These are phyloP conservation scores for Hypsizygus ulmarius DNA, from an alignment of 1,284 basidiomycete genomes.

Conservation along the genomic window DNA sequence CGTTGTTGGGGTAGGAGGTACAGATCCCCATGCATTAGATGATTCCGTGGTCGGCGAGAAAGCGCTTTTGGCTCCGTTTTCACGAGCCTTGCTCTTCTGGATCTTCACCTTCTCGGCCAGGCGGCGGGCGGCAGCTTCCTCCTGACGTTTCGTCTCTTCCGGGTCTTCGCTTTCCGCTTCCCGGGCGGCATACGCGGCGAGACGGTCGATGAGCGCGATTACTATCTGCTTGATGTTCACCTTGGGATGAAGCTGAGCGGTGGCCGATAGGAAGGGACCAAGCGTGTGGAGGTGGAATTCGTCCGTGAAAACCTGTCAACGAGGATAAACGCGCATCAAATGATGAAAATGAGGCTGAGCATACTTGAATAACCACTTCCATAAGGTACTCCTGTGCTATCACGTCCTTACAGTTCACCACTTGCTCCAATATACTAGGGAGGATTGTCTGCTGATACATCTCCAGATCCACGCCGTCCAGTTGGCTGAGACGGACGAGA, in stretches of 20 bases:
- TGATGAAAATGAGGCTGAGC: constrained; percentile 14
- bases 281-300: constrained; percentile 94
- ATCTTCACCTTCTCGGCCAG: constrained; percentile 82
- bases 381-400: constrained; percentile 97
- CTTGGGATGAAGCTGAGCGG: constrained; percentile 90
- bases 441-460: constrained; percentile 85
- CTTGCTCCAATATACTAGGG: constrained; percentile 89
- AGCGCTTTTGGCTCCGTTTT: constrained; percentile 44
- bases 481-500: constrained; percentile 87
- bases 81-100: constrained; percentile 61
- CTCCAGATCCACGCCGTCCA: constrained; percentile 90
- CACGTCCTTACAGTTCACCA: constrained; percentile 95
- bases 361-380: constrained; percentile 95
- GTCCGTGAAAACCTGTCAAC: constrained; percentile 83
- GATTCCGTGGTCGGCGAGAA: constrained; percentile 32
- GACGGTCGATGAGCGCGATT: constrained; percentile 92
- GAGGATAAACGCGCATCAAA: background rate
- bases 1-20: constrained; percentile 31
- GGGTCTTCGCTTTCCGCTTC: constrained; percentile 93
- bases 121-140: constrained; percentile 85
- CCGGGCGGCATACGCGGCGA: constrained; percentile 89
- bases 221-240: constrained; percentile 98
- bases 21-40: constrained; percentile 36
- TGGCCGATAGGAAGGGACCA: constrained; percentile 89
- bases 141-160: constrained; percentile 85